Percentiles rank a stretch among this genome's conserved stretches.
Conservation (phyloP, 768 basidiomycete genomes). For the Pleurotus djamor region DNA sequence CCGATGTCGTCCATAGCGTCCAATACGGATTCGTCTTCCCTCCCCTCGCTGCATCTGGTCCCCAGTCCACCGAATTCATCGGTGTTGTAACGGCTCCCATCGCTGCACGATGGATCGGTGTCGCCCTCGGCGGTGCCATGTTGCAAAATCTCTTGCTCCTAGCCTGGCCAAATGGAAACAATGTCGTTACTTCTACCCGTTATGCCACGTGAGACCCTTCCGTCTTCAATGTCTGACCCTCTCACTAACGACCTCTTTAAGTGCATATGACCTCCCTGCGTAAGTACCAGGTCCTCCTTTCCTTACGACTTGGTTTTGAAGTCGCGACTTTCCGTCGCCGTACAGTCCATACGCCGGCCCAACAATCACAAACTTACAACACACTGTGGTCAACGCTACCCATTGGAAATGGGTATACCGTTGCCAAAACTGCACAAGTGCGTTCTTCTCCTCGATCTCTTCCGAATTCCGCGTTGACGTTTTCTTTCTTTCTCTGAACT, state of each 20-base stretch:
- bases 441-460: constrained; percentile 19
- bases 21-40: constrained; percentile 54
- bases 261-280: background rate
- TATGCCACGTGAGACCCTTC: constrained; percentile 44
- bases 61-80: constrained; percentile 52
- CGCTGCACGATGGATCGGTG: constrained; percentile 52
- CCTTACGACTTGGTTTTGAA: constrained; percentile 16
- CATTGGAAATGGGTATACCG: constrained; percentile 71
- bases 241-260: background rate
- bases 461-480: background rate
- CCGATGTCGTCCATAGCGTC: constrained; percentile 38
- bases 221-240: too few species aligned
- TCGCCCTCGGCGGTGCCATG: constrained; percentile 55
- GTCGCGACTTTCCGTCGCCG: constrained; percentile 51
- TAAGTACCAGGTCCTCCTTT: background rate
- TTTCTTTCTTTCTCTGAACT: background rate
- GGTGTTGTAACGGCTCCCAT: constrained; percentile 61
- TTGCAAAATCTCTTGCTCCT: constrained; percentile 52
- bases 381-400: constrained; percentile 51
- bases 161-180: constrained; percentile 57
- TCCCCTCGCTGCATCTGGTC: constrained; percentile 34
- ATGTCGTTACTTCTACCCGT: constrained; percentile 51
- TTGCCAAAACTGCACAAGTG: constrained; percentile 65
- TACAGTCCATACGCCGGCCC: constrained; percentile 49
- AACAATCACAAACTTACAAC: constrained; percentile 47